phyloP scores from a whole-genome alignment of 306 rosid genomes.

The Trifolium repens region DNA sequence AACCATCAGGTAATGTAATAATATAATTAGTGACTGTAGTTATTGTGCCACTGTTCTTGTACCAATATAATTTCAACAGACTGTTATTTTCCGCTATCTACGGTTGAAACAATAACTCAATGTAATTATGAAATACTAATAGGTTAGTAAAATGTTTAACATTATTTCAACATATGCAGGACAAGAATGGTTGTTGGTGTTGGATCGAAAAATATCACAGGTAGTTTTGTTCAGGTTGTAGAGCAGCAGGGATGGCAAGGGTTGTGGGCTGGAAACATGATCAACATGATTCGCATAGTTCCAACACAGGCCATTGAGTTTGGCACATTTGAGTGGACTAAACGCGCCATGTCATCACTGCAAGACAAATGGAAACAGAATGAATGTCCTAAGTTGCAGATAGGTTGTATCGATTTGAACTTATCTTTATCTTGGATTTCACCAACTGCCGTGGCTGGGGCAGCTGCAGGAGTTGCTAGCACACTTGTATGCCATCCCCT shows the following conservation, averaged over 20 bases:
- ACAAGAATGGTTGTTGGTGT: conserved; percentile 98
- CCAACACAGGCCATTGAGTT: conserved; percentile 96
- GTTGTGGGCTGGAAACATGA: conserved; percentile 92
- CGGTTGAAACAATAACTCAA: no score
- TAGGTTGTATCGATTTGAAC: conserved; percentile 67
- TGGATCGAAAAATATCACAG: conserved; percentile 75
- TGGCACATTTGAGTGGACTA: conserved; percentile 81
- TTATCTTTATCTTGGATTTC: conserved; percentile 85
- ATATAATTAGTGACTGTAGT: no score
- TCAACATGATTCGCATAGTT: conserved; percentile 92
- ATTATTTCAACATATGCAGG: conserved; percentile 52
- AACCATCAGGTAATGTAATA: conserved; percentile 67
- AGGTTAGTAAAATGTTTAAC: not conserved
- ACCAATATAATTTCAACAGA: no score
- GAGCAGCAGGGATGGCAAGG: conserved; percentile 99
- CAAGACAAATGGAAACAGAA: conserved; percentile 70
- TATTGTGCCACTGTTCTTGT: no score
- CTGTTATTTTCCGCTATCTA: no score
- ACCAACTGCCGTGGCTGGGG: conserved; percentile 93
- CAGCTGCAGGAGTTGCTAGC: conserved; percentile 90
- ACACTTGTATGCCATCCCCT: conserved; percentile 92
- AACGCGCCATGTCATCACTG: conserved; percentile 71
- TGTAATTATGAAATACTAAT: no score
- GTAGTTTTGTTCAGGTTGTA: conserved; percentile 85
- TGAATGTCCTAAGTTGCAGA: conserved; percentile 62